These are phyloP conservation scores for Hirschioporus abietinus DNA, from an alignment of 768 basidiomycete genomes.

Conservation along the genomic window DNA sequence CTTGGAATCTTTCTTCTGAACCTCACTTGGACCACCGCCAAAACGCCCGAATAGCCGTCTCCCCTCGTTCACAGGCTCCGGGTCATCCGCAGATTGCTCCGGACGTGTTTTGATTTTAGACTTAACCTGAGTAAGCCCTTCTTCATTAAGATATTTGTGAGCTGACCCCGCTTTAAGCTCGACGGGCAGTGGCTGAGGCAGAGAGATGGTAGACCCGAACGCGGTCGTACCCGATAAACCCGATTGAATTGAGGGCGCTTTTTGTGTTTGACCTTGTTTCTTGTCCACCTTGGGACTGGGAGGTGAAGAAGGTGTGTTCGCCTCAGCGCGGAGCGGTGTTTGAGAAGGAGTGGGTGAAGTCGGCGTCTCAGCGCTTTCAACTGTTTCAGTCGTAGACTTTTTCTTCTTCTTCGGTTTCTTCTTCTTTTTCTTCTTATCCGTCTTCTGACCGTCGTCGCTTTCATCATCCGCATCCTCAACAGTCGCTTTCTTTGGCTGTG, in stretches of 20 bases:
- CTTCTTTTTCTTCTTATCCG: constrained; percentile 63
- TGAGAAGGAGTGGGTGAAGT: constrained; percentile 14
- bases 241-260: constrained; percentile 8
- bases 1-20: constrained; percentile 33
- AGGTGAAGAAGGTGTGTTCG: constrained; percentile 12
- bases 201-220: constrained; percentile 31
- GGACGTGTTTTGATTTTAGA: constrained; percentile 68
- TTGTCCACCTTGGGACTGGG: constrained; percentile 4
- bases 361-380: constrained; percentile 15
- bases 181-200: constrained; percentile 38
- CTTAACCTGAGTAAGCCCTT: constrained; percentile 44
- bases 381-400: constrained; percentile 31
- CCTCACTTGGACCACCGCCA: constrained; percentile 28
- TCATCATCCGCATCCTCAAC: constrained; percentile 75
- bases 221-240: constrained; percentile 10
- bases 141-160: constrained; percentile 58
- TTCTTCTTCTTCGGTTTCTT: constrained; percentile 75
- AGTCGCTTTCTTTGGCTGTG: constrained; percentile 34
- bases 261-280: neutral
- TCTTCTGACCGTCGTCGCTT: constrained; percentile 34
- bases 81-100: constrained; percentile 48
- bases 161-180: constrained; percentile 61
- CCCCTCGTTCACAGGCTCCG: constrained; percentile 36
- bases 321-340: constrained; percentile 4
- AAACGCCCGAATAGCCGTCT: constrained; percentile 51